A percentile compares a stretch with the other conserved stretches of the same genome.
phyloP scores from a whole-genome alignment of 495 filamentous ascomycete genomes.

The Annulohypoxylon moriforme region DNA sequence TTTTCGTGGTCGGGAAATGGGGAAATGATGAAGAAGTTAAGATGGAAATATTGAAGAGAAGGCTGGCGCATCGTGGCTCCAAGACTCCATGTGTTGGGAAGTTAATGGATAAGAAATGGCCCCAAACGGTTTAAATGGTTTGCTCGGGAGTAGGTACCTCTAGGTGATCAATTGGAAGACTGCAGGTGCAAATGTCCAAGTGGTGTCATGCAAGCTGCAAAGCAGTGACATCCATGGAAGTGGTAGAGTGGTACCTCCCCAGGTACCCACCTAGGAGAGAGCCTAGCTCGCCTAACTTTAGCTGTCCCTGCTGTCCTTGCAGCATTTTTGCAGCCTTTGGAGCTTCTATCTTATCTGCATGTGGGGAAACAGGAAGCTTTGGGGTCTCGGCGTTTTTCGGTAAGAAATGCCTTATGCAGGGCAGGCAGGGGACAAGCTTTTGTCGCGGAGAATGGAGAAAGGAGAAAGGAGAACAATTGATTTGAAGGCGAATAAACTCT shows the following conservation, averaged over 20 bases:
- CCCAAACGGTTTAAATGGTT: constrained; percentile 12
- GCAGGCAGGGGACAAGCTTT: constrained; percentile 25
- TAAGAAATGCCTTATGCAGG: constrained; percentile 36
- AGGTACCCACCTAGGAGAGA: constrained; percentile 28
- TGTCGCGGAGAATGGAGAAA: not conserved
- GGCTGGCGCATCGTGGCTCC: constrained; percentile 65
- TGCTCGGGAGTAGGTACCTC: constrained; percentile 41
- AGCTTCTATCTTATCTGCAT: constrained; percentile 47
- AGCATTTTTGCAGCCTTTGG: not conserved
- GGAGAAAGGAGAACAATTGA: not conserved
- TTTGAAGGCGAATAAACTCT: constrained; percentile 11
- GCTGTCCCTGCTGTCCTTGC: constrained; percentile 18
- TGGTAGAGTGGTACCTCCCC: constrained; percentile 23
- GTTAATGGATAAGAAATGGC: constrained; percentile 40
- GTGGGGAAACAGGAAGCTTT: constrained; percentile 35
- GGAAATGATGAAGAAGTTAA: constrained; percentile 51
- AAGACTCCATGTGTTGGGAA: constrained; percentile 44
- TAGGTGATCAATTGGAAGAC: constrained; percentile 33
- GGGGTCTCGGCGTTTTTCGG: constrained; percentile 10
- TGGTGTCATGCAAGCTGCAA: constrained; percentile 45
- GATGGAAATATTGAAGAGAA: constrained; percentile 59
- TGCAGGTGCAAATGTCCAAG: constrained; percentile 35
- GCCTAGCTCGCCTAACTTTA: constrained; percentile 30
- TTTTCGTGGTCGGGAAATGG: constrained; percentile 12
- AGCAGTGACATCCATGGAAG: constrained; percentile 24